phyloP scores from a whole-genome alignment of 441 rosid genomes.

The Kokia cookei region DNA sequence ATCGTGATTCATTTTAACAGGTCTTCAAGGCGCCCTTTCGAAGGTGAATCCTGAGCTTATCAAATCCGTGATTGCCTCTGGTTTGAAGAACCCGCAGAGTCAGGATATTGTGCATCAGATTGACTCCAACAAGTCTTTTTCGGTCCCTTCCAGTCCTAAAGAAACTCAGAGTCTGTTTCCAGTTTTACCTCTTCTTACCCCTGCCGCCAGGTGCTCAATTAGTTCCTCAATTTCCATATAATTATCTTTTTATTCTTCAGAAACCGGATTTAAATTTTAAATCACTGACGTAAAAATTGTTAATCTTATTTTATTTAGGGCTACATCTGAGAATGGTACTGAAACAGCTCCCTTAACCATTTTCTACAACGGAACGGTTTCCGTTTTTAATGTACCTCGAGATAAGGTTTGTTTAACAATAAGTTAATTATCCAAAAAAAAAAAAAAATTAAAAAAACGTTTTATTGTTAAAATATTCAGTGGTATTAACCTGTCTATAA shows the following conservation, averaged over 20 bases:
- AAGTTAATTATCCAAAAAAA: not conserved
- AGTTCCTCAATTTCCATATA: not conserved
- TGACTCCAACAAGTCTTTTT: conserved; percentile 20
- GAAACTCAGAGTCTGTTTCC: conserved; percentile 23
- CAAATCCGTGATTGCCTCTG: conserved; percentile 58
- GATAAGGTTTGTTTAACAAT: conserved; percentile 34
- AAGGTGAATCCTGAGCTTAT: conserved; percentile 73
- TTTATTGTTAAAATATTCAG: not conserved
- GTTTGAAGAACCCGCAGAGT: conserved; percentile 6
- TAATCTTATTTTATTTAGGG: conserved; percentile 10
- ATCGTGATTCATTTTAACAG: conserved; percentile 19
- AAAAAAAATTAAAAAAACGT: conserved; percentile 1
- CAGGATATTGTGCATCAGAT: not conserved
- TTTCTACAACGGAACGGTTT: conserved; percentile 78
- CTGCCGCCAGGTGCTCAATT: conserved; percentile 30
- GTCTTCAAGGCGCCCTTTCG: conserved; percentile 72
- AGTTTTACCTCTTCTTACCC: conserved; percentile 25
- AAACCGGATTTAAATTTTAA: not conserved
- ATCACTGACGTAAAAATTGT: not conserved
- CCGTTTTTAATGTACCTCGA: conserved; percentile 54
- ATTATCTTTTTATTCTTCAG: not conserved
- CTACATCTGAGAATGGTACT: conserved; percentile 11
- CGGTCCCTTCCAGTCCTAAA: conserved; percentile 50
- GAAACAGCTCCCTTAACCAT: conserved; percentile 70
- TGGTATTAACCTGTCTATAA: not conserved